Base-by-base conservation (phyloP, 345 rosid species). In the Kernera saxatilis region DNA sequence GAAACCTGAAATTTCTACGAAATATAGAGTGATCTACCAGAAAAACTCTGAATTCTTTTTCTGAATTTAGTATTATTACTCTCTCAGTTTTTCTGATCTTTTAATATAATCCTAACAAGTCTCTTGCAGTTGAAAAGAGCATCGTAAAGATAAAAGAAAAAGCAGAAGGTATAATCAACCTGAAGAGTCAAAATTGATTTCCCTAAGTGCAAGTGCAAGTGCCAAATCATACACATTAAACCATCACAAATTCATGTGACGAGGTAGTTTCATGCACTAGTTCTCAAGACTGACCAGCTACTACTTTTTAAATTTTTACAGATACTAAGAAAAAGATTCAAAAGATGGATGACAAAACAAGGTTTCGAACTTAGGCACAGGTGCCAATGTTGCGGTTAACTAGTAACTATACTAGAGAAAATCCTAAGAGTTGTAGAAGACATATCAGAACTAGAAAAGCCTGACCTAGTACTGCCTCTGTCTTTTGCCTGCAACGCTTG, bases 381-480 rank as follows among this genome's bases (percentile, higher is more conserved):
- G 32, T 18, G 30, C 21, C 30, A 35, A 11, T 1, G 62, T 21
- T 8, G 15, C 23, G 8, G 19, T 37, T 58, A 58, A 19, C 43
- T 21, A 58, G 22, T 58, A 58, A 19, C 43, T 21, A 58, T 29
- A 59, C 49, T 39, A 39, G 22, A 25, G 4, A 5, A 55, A 17
- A n/a, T 22, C 62, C 62, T 5, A 11, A 11, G 27, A 12, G 5
- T 8, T 9, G 51, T 4, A 41, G 51, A 61, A 6, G 37, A 26
- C 37, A 41, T 5, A 41, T 40, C 35, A 51, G 29, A 66, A 15
- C 44, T 8, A 18, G 39, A 37, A 68, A 60, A 51, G 23, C 49
- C 69, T 60, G 44, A 59, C 63, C 70, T 62, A 75, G 53, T 66
- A 66, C 77, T 67, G 69, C 67, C 73, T 69, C 59, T 64, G 69